Base-by-base conservation (phyloP, 345 rosid species). In the Xanthoceras sorbifolium region DNA sequence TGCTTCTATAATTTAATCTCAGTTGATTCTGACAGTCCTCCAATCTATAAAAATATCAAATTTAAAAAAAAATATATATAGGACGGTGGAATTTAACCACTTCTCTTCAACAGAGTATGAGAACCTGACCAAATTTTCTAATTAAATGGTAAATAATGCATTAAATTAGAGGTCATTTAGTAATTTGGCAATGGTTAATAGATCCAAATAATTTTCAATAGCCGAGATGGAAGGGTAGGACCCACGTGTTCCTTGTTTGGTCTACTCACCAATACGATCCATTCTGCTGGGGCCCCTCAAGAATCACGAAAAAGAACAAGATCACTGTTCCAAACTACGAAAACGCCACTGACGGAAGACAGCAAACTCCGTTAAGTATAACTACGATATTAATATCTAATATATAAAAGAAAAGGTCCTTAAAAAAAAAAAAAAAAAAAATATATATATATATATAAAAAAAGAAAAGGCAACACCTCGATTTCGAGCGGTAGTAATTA, bases 291-390 rank as follows among this genome's bases (percentile, higher is more conserved):
- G 83, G n/a, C n/a, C 3, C 76, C 81, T 73, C 9, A 54, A 54
- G 60, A 54, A n/a, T 54, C 60, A n/a, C 25, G 60, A 54, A 54
- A 3, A 54, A 54, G 9, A 54, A 20, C 25, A 54, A 54, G 60
- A 23, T 7, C 25, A 54, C 26, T 1, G 26, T 57, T 9, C 1
- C 1, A 52, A 54, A 72, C 68, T 68, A 36, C 62, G 40, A 38
- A 40, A 14, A 17, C 22, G 9, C 55, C 38, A 66, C 65, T 29
- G 31, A 82, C 72, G 79, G 74, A 9, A 7, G 20, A 6, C 29
- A 76, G 20, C 75, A 78, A 42, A 61, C 79, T 72, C 75, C 75
- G 77, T 84, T 4, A 59, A 73, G 75, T 20, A 79, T 79, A 9
- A 76, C 73, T 60, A 76, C 52, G 59, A 65, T 23, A 34, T 2